Base-by-base conservation (phyloP, 2,329 filamentous ascomycete genomes). In the Colletotrichum tofieldiae region DNA sequence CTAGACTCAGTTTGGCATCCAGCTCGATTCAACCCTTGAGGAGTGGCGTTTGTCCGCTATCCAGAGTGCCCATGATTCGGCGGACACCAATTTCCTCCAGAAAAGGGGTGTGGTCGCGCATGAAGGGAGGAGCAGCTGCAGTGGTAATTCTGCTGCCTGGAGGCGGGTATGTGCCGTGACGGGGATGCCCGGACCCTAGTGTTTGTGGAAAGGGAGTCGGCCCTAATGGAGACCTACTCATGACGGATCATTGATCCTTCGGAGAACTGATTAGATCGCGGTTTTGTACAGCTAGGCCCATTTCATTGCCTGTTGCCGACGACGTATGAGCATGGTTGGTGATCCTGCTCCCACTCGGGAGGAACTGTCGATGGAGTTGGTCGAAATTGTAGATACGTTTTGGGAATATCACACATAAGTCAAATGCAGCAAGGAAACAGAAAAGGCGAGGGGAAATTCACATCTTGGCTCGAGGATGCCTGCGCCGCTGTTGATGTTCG, bases 81-180 rank as follows among this genome's bases (percentile, higher is more conserved):
- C 35, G 5, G 26, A 54, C 7, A 2, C 8, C 47, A 23, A 8
- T 5, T 26, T 39, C 47, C 35, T 12, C 8, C 8, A n/a, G 7
- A 11, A 65, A 45, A 56, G 29, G 20, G 56, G 29, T 26, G 41
- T 37, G 35, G 23, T 23, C 32, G 32, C 8, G 16, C 20, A 16
- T n/a, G 35, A 26, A 20, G 47, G 32, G 35, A 26, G 26, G 32
- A n/a, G n/a, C 23, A 65, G 26, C 20, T 52, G 65, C 64, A 51
- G 29, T 20, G 37, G 41, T 60, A 66, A 67, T 71, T 66, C 67
- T 71, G 67, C 67, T 71, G 67, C 67, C 67, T 71, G 45, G 43
- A 65, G 47, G 26, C 41, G 18, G 41, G 32, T 11, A 58, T 32
- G 45, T 47, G 47, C 32, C 39, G 23, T 23, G 32, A 54, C 43